Percentiles rank a stretch among this genome's conserved stretches.
phyloP scores from a whole-genome alignment of 208 protist genomes.

The Wallacemonas sp. region DNA sequence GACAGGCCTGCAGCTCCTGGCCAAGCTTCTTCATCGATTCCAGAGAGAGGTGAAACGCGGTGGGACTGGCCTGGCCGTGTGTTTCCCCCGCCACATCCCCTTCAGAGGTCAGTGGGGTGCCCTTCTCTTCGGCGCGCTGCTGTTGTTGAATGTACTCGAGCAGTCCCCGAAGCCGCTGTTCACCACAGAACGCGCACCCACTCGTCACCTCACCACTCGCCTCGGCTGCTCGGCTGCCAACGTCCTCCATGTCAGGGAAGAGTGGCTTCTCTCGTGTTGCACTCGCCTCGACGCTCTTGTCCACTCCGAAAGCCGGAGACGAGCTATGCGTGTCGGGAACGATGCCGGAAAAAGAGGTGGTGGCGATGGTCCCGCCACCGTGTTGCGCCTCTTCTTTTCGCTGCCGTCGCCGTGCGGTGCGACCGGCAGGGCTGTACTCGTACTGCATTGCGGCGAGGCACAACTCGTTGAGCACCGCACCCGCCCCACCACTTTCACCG shows the following conservation, averaged over 20 bases:
- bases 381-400: not conserved
- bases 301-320: not conserved
- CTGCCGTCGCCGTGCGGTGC: slow-evolving; percentile 30
- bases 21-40: slow-evolving; percentile 56
- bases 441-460: slow-evolving; percentile 91
- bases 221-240: not conserved
- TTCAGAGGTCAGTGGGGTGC: not conserved
- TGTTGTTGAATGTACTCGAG: slow-evolving; percentile 23
- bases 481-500: slow-evolving; percentile 18
- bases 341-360: not conserved
- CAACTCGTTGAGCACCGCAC: slow-evolving; percentile 87
- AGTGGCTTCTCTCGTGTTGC: too few species aligned
- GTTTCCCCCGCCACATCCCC: too few species aligned
- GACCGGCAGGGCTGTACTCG: slow-evolving; percentile 55
- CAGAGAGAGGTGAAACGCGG: slow-evolving; percentile 33
- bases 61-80: too few species aligned
- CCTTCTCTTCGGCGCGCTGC: slow-evolving; percentile 8
- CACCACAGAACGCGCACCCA: slow-evolving; percentile 43
- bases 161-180: slow-evolving; percentile 27
- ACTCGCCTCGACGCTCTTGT: too few species aligned
- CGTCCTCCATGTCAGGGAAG: slow-evolving; percentile 27
- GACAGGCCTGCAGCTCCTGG: slow-evolving; percentile 60
- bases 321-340: not conserved
- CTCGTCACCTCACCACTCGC: slow-evolving; percentile 14
- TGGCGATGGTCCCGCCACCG: not conserved